A percentile compares a stretch with the other conserved stretches of the same genome.
phyloP scores from a whole-genome alignment of 805 yeast species.

The Tetrapisispora pingtungensis region DNA sequence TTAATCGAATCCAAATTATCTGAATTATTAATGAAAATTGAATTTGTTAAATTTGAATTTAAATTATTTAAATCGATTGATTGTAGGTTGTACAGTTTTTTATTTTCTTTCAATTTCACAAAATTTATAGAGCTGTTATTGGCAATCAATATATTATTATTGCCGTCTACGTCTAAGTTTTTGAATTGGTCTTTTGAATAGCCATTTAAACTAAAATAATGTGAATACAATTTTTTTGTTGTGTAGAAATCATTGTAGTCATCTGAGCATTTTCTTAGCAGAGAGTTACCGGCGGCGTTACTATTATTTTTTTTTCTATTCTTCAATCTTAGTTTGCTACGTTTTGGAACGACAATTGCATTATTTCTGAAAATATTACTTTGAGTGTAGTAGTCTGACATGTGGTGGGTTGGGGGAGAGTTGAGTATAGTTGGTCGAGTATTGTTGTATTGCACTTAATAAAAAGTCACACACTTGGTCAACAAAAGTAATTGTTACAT shows the following conservation, averaged over 20 bases:
- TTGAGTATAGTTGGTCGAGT: not conserved
- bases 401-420: too few relatives aligned
- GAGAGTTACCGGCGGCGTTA: too few relatives aligned
- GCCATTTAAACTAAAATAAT: conserved; percentile 15
- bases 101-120: not conserved
- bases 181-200: not conserved
- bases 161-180: not conserved
- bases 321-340: conserved; percentile 1
- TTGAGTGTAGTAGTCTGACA: not conserved
- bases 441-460: too few relatives aligned
- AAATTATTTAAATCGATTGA: conserved; percentile 6
- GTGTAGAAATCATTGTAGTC: conserved; percentile 23
- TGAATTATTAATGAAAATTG: too few relatives aligned
- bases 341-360: conserved; percentile 14
- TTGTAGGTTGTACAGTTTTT: conserved; percentile 14
- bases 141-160: not conserved
- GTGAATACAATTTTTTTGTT: conserved; percentile 19
- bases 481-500: too few relatives aligned
- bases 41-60: not conserved
- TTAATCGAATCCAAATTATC: not conserved
- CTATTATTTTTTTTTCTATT: too few relatives aligned
- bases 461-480: too few relatives aligned
- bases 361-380: too few relatives aligned
- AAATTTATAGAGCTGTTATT: not conserved
- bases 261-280: conserved; percentile 19